Evolutionary conservation across 192 early-diverging fungal genomes (phyloP).

Genomic region (Podila horticola): DNA sequence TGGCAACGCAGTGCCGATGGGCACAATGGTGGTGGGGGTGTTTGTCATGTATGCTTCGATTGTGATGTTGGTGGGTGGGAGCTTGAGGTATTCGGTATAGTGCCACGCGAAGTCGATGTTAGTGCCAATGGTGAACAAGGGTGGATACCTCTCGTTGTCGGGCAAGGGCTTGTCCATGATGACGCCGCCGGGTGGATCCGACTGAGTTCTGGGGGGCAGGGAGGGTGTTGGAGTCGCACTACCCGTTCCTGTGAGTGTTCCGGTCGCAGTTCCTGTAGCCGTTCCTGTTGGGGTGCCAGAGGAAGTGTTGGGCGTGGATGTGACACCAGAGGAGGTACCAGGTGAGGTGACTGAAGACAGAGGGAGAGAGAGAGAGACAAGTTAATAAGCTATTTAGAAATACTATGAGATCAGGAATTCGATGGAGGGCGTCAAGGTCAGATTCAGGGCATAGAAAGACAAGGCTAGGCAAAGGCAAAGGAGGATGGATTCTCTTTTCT

Average conservation of each 20-base stretch:
- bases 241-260: neutral
- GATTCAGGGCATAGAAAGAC: neutral
- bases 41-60: constrained; percentile 21
- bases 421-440: no score
- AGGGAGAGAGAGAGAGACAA: no score
- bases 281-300: constrained; percentile 17
- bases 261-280: neutral
- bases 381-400: neutral
- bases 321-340: neutral
- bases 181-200: constrained; percentile 16
- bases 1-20: constrained; percentile 30
- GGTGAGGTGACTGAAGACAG: neutral
- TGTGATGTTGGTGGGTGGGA: constrained; percentile 28
- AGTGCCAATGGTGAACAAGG: constrained; percentile 21
- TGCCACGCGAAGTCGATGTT: constrained; percentile 31
- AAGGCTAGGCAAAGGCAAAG: neutral
- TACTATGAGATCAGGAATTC: neutral
- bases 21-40: constrained; percentile 9
- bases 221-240: neutral
- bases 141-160: constrained; percentile 10
- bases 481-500: no score
- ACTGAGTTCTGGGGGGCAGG: neutral
- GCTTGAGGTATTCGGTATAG: constrained; percentile 14
- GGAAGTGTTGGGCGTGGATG: neutral
- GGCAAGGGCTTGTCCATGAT: constrained; percentile 28